Evolutionary conservation across 352 stramenopile genomes (phyloP), one percentile per base, ranked within the genome.

Genomic region (Thraustotheca clavata): DNA sequence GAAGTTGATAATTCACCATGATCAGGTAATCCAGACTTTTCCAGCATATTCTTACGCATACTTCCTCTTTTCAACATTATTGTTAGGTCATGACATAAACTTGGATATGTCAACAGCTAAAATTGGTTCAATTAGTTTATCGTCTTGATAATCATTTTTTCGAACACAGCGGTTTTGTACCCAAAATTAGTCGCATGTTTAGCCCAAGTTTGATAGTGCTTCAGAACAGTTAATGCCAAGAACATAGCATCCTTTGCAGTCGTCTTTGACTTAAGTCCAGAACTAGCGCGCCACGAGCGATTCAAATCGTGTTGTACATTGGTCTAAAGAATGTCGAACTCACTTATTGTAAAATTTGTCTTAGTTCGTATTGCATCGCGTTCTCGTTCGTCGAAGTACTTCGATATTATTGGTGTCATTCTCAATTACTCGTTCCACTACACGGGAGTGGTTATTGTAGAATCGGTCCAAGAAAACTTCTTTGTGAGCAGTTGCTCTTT

Each of bases 101-200:
- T 16, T 20, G 16, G 38, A 18, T 43, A 43, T 43, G 20, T 43
- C 38, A 16, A 43, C 38, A 43, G 38, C 38, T 43, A 62, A 14
- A 27, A 55, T 48, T 7, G 14, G 36, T 12, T 60, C 55, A 18
- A 50, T 41, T 4, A 61, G 7, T 62, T 18, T 12, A 62, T 26
- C 18, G 52, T 41, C 14, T 41, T 38, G 9, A 50, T 27, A 22
- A 62, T 62, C 11, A 55, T 11, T 5, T 62, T 62, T 16, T 49
- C 0, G 24, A 62, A 62, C 32, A 41, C 52, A 5, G 35, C 38
- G 5, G 55, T 12, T 20, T 62, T 62, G 34, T 39, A 50, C 11
- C 38, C 38, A n/a, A 62, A 62, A 41, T 62, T 41, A 16, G 52
- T 9, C 5, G 54, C 54, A 26, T 62, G 54, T 41, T 49, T 62